Conservation (phyloP, 1,284 basidiomycete genomes). For the Afroboletus lepidellus region DNA sequence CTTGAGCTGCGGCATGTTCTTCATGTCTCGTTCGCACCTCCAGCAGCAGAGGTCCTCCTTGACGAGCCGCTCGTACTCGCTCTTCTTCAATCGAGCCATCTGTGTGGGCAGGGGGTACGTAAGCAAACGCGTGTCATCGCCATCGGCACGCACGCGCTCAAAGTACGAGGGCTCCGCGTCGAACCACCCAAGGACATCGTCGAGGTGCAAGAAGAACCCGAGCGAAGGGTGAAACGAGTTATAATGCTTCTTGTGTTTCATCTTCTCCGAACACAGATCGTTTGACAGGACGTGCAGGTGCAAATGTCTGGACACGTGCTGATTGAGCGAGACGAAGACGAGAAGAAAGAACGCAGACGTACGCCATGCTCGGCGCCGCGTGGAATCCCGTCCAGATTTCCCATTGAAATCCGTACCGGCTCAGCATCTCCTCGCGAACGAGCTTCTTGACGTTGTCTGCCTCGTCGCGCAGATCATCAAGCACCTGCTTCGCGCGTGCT, state of each 20-base stretch:
- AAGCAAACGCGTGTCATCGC: background rate
- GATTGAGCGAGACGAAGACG: background rate
- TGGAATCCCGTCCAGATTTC: slow-evolving; percentile 85
- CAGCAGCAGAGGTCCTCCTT: slow-evolving; percentile 71
- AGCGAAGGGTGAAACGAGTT: slow-evolving; percentile 88
- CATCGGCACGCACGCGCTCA: slow-evolving; percentile 42
- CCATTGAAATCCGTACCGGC: slow-evolving; percentile 79
- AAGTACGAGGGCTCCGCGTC: slow-evolving; percentile 58
- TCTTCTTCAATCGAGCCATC: slow-evolving; percentile 52
- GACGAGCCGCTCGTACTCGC: slow-evolving; percentile 63
- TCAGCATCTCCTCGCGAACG: slow-evolving; percentile 81
- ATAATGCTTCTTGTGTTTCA: slow-evolving; percentile 94
- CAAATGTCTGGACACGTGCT: slow-evolving; percentile 57
- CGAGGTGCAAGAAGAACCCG: slow-evolving; percentile 84
- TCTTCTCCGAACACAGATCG: slow-evolving; percentile 69
- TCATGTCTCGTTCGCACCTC: slow-evolving; percentile 58
- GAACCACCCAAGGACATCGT: slow-evolving; percentile 76
- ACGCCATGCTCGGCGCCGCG: slow-evolving; percentile 77
- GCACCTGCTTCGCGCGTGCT: slow-evolving; percentile 49
- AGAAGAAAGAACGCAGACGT: slow-evolving; percentile 24
- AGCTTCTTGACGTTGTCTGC: slow-evolving; percentile 54
- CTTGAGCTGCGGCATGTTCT: slow-evolving; percentile 79
- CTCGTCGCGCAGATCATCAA: slow-evolving; percentile 57
- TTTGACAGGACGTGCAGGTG: slow-evolving; percentile 87
- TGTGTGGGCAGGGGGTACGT: slow-evolving; percentile 25